Conservation (phyloP, 805 yeast genomes). For the Maudiozyma barnettii region DNA sequence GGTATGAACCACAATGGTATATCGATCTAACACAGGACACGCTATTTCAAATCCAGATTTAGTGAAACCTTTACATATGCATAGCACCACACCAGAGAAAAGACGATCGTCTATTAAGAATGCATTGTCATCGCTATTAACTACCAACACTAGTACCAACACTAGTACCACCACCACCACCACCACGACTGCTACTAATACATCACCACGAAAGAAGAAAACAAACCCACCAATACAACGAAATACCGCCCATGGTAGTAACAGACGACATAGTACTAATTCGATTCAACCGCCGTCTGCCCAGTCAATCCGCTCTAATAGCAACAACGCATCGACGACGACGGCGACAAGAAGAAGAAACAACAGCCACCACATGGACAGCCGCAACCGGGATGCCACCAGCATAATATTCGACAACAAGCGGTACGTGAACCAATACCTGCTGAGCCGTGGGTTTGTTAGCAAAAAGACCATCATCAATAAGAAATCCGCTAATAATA, state of each 20-base stretch:
- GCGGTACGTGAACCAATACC: slow-evolving; percentile 8
- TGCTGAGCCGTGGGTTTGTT: slow-evolving; percentile 22
- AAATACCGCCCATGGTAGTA: neutral
- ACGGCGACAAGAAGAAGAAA: neutral
- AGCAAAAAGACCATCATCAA: slow-evolving; percentile 12
- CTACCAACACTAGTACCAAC: neutral
- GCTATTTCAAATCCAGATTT: too few species aligned
- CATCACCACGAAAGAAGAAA: neutral
- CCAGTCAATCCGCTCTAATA: neutral
- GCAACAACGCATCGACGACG: too few species aligned
- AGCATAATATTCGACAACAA: neutral
- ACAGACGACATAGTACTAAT: slow-evolving; percentile 1
- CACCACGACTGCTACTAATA: neutral
- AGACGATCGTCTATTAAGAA: slow-evolving; percentile 6
- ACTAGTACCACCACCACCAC: too few species aligned
- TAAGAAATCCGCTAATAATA: slow-evolving; percentile 5
- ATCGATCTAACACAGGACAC: too few species aligned
- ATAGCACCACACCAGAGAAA: neutral
- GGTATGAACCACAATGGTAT: too few species aligned
- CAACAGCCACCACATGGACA: neutral
- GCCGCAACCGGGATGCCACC: neutral
- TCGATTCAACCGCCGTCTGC: neutral
- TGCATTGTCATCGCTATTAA: slow-evolving; percentile 18
- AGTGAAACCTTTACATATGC: neutral
- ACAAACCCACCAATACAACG: neutral